Conservation (phyloP, 345 rosid species). For the Turnera subulata region DNA sequence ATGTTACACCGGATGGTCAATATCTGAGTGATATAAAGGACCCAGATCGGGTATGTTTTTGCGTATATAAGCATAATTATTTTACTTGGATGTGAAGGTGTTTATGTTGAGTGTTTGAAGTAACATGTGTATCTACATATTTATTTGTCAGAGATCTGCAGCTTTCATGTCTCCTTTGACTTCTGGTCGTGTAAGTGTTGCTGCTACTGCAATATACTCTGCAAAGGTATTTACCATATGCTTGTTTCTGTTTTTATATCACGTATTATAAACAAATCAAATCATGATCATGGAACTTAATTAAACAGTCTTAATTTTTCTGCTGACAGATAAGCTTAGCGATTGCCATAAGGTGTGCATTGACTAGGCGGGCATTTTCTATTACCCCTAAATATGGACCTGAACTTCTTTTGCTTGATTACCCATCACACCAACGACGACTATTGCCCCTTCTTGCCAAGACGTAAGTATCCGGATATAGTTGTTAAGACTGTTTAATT, state of each 20-base stretch:
- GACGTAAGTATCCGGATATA: conserved; percentile 50
- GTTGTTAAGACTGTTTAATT: no score
- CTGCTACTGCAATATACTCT: conserved; percentile 53
- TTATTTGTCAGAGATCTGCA: conserved; percentile 75
- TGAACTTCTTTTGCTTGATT: conserved; percentile 88
- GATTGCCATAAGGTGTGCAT: conserved; percentile 73
- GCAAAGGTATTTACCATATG: conserved; percentile 52
- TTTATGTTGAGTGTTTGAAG: no score
- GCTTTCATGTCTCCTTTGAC: conserved; percentile 96
- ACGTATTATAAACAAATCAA: no score
- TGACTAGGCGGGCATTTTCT: conserved; percentile 85
- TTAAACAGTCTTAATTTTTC: conserved; percentile 11
- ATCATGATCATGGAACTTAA: not conserved
- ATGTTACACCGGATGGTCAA: conserved; percentile 81
- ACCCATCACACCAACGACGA: conserved; percentile 88
- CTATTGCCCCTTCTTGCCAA: conserved; percentile 92
- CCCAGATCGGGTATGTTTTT: conserved; percentile 77
- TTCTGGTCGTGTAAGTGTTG: conserved; percentile 77
- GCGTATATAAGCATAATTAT: no score
- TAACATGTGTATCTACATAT: no score
- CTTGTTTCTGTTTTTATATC: no score
- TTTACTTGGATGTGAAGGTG: no score
- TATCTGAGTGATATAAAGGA: conserved; percentile 78
- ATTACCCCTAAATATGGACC: conserved; percentile 57
- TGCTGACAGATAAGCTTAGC: conserved; percentile 63